Base-by-base conservation (phyloP, 192 early-diverging fungal species). In the Backusella psychrophila region DNA sequence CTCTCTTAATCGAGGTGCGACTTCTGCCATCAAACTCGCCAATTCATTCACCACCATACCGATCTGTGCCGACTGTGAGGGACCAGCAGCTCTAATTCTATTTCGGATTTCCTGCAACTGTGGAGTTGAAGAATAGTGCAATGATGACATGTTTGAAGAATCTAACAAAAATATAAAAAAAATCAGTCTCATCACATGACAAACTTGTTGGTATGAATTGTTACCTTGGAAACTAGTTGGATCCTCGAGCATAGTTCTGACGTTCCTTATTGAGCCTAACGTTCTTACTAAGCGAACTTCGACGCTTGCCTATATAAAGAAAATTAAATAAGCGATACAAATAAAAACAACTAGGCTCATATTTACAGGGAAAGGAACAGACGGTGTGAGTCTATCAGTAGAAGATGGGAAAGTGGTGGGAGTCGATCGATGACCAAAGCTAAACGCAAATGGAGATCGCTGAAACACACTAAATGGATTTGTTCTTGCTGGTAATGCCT, bases 11-110 rank as follows among this genome's bases (percentile, higher is more conserved):
- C 73, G 70, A 29, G 80, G 80, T 3, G 73, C 69, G 2, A 63
- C 70, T 0, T 70, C 53, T 23, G n/a, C 34, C 69, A 81, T 67
- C 15, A 81, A 42, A 53, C 73, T 70, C 3, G 80, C 80, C 34
- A 81, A 67, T 56, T 81, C 80, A 67, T 77, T 66, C 1, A 81
- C n/a, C 1, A 81, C 80, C 29, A 81, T 74, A 26, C 80, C 80
- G 34, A 81, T 77, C 67, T 78, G 80, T 36, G 72, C 69, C 14
- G 80, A 34, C 65, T 77, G 80, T 1, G 67, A 69, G 6, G 75
- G 46, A 2, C 80, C 76, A 56, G 63, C 66, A 5, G 41, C 34
- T 21, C 76, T 76, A 6, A 81, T 53, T 46, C 72, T 69, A 23
- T n/a, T 71, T 41, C 80, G 69, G 56, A 81, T 78, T 29, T 77